A percentile compares a stretch with the other conserved stretches of the same genome.
These are phyloP conservation scores for Melampsora medusae DNA, from an alignment of 1,284 basidiomycete genomes.

Conservation along the genomic window DNA sequence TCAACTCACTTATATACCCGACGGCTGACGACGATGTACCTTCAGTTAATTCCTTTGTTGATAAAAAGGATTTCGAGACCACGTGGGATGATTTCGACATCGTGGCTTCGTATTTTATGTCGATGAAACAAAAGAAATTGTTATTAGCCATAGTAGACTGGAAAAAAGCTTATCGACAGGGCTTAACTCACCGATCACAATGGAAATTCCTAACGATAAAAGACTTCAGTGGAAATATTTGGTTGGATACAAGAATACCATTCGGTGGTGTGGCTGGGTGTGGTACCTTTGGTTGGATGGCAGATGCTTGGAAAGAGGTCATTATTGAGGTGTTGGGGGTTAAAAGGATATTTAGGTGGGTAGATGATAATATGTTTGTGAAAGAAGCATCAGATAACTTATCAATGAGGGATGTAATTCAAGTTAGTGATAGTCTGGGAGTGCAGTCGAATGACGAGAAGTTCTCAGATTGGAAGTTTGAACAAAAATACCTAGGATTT, in stretches of 20 bases:
- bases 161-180: slow-evolving; percentile 19
- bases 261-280: slow-evolving; percentile 17
- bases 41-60: neutral
- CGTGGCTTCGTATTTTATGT: neutral
- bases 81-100: slow-evolving; percentile 12
- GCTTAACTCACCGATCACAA: neutral
- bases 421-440: neutral
- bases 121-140: neutral
- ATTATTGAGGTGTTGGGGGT: neutral
- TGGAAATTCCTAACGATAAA: slow-evolving; percentile 5
- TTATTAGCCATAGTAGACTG: neutral
- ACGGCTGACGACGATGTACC: neutral
- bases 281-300: neutral
- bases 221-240: no score
- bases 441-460: neutral
- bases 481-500: neutral
- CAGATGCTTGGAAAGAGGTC: neutral
- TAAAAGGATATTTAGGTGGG: neutral
- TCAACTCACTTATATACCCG: no score
- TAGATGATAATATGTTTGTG: neutral
- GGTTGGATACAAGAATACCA: neutral
- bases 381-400: neutral
- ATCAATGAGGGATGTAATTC: neutral
- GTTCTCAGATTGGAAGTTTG: neutral
- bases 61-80: neutral